These are phyloP conservation scores for Ilex aquifolium DNA, from an alignment of 257 asterid genomes.

Conservation along the genomic window DNA sequence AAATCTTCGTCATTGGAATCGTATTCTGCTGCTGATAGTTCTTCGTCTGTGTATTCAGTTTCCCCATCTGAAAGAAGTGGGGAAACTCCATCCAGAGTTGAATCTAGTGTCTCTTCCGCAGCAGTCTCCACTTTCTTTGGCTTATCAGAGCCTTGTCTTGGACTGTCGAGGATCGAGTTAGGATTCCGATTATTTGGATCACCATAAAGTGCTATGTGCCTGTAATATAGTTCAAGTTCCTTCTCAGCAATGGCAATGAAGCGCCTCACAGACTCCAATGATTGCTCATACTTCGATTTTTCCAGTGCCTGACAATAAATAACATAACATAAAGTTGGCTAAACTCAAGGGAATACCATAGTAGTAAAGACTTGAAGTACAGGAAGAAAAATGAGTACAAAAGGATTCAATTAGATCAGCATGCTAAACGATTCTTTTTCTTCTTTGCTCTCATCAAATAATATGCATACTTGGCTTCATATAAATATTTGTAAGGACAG, in stretches of 20 bases:
- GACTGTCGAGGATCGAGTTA: slow-evolving; percentile 37
- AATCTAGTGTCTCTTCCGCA: slow-evolving; percentile 6
- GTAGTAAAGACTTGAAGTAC: too few relatives aligned
- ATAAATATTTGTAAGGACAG: too few relatives aligned
- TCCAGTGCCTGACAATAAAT: slow-evolving; percentile 56
- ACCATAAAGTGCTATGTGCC: slow-evolving; percentile 80
- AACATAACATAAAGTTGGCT: too few relatives aligned
- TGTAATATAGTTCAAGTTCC: slow-evolving; percentile 81
- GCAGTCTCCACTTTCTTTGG: slow-evolving; percentile 4
- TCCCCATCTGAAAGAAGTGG: slow-evolving; percentile 17
- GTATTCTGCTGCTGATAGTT: slow-evolving; percentile 32
- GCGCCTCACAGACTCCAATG: slow-evolving; percentile 78
- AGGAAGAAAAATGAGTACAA: too few relatives aligned
- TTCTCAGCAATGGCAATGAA: slow-evolving; percentile 84
- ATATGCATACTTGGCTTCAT: too few relatives aligned
- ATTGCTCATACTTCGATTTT: slow-evolving; percentile 84
- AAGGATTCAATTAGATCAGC: too few relatives aligned
- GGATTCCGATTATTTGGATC: slow-evolving; percentile 69
- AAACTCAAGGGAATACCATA: too few relatives aligned
- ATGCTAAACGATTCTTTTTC: too few relatives aligned
- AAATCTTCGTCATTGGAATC: slow-evolving; percentile 10
- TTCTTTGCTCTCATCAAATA: too few relatives aligned
- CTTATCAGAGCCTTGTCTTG: slow-evolving; percentile 10
- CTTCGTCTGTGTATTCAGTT: slow-evolving; percentile 22
- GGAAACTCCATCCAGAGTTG: slow-evolving; percentile 10